phyloP scores from a whole-genome alignment of 179 eudicot species.

The Kewa caespitosa region DNA sequence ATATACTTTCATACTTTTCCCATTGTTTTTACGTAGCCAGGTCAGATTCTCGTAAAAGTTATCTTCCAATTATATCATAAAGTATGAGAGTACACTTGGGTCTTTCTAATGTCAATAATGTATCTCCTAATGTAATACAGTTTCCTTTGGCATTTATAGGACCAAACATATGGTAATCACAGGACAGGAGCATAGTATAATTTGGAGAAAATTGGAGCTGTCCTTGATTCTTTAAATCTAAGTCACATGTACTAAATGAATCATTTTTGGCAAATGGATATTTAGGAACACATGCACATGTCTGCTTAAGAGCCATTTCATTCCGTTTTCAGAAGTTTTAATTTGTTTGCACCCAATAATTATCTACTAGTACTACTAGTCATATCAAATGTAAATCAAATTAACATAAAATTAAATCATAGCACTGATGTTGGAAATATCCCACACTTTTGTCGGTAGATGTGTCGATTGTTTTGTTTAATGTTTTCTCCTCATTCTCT shows the following conservation, averaged over 20 bases:
- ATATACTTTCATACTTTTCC: no score
- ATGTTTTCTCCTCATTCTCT: not conserved
- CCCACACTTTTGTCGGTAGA: conserved; percentile 14
- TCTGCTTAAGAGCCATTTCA: conserved; percentile 12
- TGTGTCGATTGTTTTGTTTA: conserved; percentile 4
- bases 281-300: conserved; percentile 23
- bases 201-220: not conserved
- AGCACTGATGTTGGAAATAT: conserved; percentile 15
- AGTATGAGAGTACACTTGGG: not conserved
- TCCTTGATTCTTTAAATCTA: conserved; percentile 1
- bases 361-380: not conserved
- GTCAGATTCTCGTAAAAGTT: not conserved
- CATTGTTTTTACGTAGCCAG: no score
- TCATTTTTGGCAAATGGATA: conserved; percentile 6
- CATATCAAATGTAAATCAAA: not conserved
- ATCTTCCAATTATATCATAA: not conserved
- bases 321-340: conserved; percentile 1
- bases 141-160: no score
- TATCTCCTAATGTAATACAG: no score
- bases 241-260: conserved; percentile 7
- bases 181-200: no score
- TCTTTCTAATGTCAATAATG: no score
- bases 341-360: not conserved
- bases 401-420: not conserved
- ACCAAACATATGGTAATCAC: no score